Evolutionary conservation across 1,139 yeast species (phyloP).

Genomic region (Debaryomycetaceae sp.): DNA sequence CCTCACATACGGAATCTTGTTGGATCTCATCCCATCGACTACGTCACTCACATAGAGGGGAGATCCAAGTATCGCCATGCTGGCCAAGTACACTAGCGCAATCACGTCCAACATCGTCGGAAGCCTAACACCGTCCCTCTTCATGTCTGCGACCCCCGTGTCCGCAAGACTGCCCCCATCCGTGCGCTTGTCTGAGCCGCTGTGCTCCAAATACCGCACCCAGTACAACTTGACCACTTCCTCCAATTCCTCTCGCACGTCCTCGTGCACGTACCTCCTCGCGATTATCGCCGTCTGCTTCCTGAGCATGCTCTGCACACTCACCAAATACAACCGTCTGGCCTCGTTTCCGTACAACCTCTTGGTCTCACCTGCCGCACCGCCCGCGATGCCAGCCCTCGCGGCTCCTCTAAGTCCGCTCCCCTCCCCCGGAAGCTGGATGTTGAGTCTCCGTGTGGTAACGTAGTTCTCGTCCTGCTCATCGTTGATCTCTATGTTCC

Average conservation of each 20-base stretch:
- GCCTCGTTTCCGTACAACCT: conserved; percentile 54
- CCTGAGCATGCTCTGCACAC: conserved; percentile 55
- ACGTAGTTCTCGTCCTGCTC: conserved; percentile 59
- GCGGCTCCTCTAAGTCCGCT: conserved; percentile 14
- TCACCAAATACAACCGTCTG: conserved; percentile 39
- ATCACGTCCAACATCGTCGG: conserved; percentile 29
- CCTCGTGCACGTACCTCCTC: conserved; percentile 8
- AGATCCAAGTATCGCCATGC: conserved; percentile 26
- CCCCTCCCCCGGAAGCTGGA: conserved; percentile 20
- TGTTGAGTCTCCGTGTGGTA: conserved; percentile 54
- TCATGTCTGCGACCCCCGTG: conserved; percentile 12
- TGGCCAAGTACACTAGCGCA: conserved; percentile 36
- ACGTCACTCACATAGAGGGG: conserved; percentile 39
- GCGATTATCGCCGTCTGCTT: conserved; percentile 35
- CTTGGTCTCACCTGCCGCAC: conserved; percentile 4
- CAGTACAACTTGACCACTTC: conserved; percentile 49
- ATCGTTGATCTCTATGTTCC: conserved; percentile 72
- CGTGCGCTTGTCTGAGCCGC: neutral
- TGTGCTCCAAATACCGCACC: conserved; percentile 32
- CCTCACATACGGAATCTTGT: conserved; percentile 37
- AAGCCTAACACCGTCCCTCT: conserved; percentile 8
- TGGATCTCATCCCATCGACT: conserved; percentile 24
- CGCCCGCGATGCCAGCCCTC: conserved; percentile 7
- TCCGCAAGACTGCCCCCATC: neutral
- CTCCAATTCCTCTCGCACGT: conserved; percentile 32